phyloP scores from a whole-genome alignment of 2,329 filamentous ascomycete genomes.

The Aureobasidium zeae region DNA sequence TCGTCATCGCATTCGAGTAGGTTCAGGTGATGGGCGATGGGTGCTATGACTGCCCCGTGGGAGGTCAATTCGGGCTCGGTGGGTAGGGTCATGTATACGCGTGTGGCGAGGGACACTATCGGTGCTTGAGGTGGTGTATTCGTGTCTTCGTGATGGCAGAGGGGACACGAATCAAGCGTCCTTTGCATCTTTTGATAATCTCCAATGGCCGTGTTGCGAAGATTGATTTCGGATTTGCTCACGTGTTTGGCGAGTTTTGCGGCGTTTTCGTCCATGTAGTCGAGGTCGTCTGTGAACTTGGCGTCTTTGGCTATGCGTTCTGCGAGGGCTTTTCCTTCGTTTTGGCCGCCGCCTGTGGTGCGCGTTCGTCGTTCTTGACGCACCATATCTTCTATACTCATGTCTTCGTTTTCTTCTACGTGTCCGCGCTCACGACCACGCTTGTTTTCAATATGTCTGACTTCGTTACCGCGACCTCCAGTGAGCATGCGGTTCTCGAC shows the following conservation, averaged over 20 bases:
- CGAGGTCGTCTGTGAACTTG: slow-evolving; percentile 84
- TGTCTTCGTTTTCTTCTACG: slow-evolving; percentile 87
- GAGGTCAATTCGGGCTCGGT: slow-evolving; percentile 80
- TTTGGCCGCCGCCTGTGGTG: slow-evolving; percentile 62
- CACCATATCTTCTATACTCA: slow-evolving; percentile 95
- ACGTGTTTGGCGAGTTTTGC: slow-evolving; percentile 77
- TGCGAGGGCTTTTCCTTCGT: slow-evolving; percentile 73
- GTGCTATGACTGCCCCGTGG: slow-evolving; percentile 79
- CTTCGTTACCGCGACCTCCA: slow-evolving; percentile 63
- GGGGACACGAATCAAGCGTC: slow-evolving; percentile 75
- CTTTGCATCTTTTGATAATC: slow-evolving; percentile 86
- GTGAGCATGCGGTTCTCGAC: slow-evolving; percentile 88
- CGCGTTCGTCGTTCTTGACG: slow-evolving; percentile 83
- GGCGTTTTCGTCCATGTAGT: slow-evolving; percentile 97
- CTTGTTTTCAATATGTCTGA: slow-evolving; percentile 67
- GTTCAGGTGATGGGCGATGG: slow-evolving; percentile 77
- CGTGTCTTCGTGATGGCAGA: slow-evolving; percentile 87
- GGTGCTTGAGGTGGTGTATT: slow-evolving; percentile 71
- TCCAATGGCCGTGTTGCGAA: slow-evolving; percentile 76
- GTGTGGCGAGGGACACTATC: slow-evolving; percentile 73
- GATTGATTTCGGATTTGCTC: slow-evolving; percentile 76
- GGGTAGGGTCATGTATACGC: slow-evolving; percentile 78
- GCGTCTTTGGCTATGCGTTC: slow-evolving; percentile 89
- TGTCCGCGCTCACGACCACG: slow-evolving; percentile 74
- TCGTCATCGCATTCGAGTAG: slow-evolving; percentile 97